Conservation (phyloP, 352 stramenopile species). For the Phytophthora rubi region DNA sequence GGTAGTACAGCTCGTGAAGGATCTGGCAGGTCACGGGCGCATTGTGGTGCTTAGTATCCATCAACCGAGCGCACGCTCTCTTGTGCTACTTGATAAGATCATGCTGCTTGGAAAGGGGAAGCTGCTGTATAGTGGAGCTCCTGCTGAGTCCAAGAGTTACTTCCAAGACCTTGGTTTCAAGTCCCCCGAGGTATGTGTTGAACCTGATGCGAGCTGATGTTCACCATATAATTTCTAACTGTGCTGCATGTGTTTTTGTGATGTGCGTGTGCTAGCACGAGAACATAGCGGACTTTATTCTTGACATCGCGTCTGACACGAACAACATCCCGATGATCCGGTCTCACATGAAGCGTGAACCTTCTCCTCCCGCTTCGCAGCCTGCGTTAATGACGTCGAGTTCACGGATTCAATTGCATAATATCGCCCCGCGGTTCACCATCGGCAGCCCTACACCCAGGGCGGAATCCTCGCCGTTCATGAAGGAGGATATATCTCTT, state of each 20-base stretch:
- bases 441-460: conserved; percentile 29
- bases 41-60: conserved; percentile 84
- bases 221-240: background rate
- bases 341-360: conserved; percentile 44
- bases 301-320: conserved; percentile 66
- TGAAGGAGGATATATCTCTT: conserved; percentile 51
- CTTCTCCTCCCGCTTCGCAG: conserved; percentile 17
- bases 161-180: conserved; percentile 68
- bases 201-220: background rate
- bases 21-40: conserved; percentile 74
- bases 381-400: background rate
- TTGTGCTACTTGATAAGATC: conserved; percentile 87
- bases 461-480: conserved; percentile 58
- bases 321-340: conserved; percentile 63
- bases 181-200: conserved; percentile 47
- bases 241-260: background rate
- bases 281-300: conserved; percentile 78
- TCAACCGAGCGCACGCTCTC: conserved; percentile 92
- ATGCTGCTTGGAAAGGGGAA: conserved; percentile 86
- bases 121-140: conserved; percentile 59
- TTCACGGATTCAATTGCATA: conserved; percentile 6
- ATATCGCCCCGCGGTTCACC: conserved; percentile 28
- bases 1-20: conserved; percentile 86
- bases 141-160: conserved; percentile 48
- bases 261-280: conserved; percentile 43